These are phyloP conservation scores for Leccinum ochraceum DNA, from an alignment of 768 basidiomycete species.

Conservation along the genomic window DNA sequence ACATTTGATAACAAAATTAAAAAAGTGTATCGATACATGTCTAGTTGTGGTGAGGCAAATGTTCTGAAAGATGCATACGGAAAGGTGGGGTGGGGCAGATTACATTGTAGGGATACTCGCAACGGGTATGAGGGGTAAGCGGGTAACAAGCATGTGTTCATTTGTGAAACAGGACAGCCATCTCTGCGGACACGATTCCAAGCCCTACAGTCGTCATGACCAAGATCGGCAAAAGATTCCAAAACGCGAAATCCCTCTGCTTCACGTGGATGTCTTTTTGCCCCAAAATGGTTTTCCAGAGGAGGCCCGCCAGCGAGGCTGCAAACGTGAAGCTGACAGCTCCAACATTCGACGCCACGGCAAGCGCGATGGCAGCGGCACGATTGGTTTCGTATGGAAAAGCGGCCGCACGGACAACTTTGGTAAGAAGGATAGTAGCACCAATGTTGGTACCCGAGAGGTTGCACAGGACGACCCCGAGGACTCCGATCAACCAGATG, in stretches of 20 bases:
- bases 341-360: constrained; percentile 86
- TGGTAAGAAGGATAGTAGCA: constrained; percentile 85
- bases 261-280: constrained; percentile 70
- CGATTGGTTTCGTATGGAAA: constrained; percentile 38
- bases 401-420: constrained; percentile 60
- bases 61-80: neutral
- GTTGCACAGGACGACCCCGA: constrained; percentile 78
- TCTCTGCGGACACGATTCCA: constrained; percentile 74
- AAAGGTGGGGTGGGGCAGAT: neutral
- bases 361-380: constrained; percentile 71
- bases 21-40: constrained; percentile 9
- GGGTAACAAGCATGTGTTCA: neutral
- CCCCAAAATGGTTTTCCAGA: constrained; percentile 75
- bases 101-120: neutral
- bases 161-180: constrained; percentile 50
- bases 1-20: neutral
- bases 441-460: constrained; percentile 90
- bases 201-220: constrained; percentile 68
- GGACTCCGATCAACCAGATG: constrained; percentile 67
- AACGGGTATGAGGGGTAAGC: neutral
- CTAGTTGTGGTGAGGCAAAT: neutral
- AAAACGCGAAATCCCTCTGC: constrained; percentile 64
- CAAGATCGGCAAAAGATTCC: constrained; percentile 69
- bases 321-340: constrained; percentile 90
- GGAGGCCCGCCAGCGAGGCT: constrained; percentile 83